Conservation (phyloP, 345 rosid species). For the Arabis alpina region DNA sequence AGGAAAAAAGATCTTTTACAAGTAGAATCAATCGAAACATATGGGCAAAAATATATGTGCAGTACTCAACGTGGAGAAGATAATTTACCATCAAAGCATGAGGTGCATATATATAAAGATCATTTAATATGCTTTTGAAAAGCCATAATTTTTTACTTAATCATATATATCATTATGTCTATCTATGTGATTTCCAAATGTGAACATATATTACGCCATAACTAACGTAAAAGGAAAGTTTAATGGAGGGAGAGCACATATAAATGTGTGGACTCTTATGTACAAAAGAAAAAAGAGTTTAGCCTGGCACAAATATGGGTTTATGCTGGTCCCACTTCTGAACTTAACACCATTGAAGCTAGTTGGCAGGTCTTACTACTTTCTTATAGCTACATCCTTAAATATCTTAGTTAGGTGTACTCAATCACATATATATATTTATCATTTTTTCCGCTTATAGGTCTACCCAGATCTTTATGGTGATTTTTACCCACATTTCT, state of each 20-base stretch:
- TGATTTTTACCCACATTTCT: conserved; percentile 16
- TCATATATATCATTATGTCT: not conserved
- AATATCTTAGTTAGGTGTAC: too few species aligned
- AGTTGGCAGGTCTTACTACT: conserved; percentile 20
- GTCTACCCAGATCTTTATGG: not conserved
- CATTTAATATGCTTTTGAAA: not conserved
- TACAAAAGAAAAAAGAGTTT: conserved; percentile 3
- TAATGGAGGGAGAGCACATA: not conserved
- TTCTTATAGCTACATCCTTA: not conserved
- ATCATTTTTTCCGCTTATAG: not conserved
- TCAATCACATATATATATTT: not conserved
- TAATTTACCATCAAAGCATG: not conserved
- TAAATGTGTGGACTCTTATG: conserved; percentile 23
- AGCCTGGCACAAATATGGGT: conserved; percentile 28
- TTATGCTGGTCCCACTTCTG: not conserved
- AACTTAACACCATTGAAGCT: conserved; percentile 4
- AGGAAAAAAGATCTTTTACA: conserved; percentile 9
- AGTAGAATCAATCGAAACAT: not conserved
- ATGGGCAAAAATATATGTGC: not conserved
- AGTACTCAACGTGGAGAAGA: not conserved
- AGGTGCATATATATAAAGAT: not conserved
- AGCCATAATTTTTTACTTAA: not conserved
- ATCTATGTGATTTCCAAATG: not conserved
- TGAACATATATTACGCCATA: not conserved
- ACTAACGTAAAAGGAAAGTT: not conserved